Percentiles rank a stretch among this genome's conserved stretches.
phyloP scores from a whole-genome alignment of 2,329 filamentous ascomycete species.

The Colletotrichum sublineola region DNA sequence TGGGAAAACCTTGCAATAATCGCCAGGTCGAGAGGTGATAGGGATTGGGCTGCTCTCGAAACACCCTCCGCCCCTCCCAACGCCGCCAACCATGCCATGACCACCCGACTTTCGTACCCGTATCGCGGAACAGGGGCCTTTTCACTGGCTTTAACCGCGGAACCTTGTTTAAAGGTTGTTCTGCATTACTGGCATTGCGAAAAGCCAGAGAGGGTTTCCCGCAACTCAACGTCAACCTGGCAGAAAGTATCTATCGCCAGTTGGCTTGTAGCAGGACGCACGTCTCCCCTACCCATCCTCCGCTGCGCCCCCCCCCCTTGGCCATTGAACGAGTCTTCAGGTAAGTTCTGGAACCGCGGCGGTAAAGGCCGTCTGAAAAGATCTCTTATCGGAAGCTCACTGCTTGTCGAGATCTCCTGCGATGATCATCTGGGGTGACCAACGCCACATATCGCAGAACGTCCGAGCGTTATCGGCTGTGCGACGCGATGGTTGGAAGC shows the following conservation, averaged over 20 bases:
- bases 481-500: neutral
- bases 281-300: neutral
- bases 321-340: constrained; percentile 11
- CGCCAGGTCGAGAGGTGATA: neutral
- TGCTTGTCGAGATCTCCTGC: constrained; percentile 4
- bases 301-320: neutral
- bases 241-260: neutral
- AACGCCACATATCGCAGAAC: neutral
- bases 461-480: constrained; percentile 16
- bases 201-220: constrained; percentile 5
- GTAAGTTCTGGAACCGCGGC: constrained; percentile 12
- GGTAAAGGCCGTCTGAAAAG: neutral
- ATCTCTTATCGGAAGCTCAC: neutral
- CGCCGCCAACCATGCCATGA: too few relatives aligned
- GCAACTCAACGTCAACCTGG: constrained; percentile 23
- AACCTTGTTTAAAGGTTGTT: constrained; percentile 17
- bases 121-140: constrained; percentile 8
- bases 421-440: constrained; percentile 24
- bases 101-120: constrained; percentile 20
- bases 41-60: constrained; percentile 24
- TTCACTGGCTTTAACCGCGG: constrained; percentile 1
- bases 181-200: constrained; percentile 23
- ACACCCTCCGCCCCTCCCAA: constrained; percentile 1
- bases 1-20: neutral
- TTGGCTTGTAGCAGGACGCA: constrained; percentile 5